Base-by-base conservation (phyloP, 345 rosid species). In the Ceriops tagal region DNA sequence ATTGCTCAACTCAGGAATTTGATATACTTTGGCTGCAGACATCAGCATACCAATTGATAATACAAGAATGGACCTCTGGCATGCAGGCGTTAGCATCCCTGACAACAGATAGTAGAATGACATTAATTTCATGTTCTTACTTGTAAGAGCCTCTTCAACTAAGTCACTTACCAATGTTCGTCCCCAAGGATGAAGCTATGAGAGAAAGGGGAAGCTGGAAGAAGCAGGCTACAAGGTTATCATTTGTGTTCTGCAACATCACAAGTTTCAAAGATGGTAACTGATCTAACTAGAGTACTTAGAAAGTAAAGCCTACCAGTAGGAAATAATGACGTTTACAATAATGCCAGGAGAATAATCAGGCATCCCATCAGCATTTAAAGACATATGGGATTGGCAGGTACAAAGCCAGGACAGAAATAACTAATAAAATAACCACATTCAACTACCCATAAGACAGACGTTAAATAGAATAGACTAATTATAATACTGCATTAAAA, bases 201-300 rank as follows among this genome's bases (percentile, higher is more conserved):
- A 96, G 85, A 27, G 96, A 90, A 67, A 90, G 76, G 24, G 90
- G 79, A 71, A 90, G 97, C 84, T 96, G 99, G 78, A 96, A 96
- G 85, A 83, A 82, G 66, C 90, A 78, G 28, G 81, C 75, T 58
- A 90, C 83, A 64, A 86, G 80, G 78, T 74, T 84, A 52, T 79
- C 89, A 72, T 82, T 85, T 30, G 83, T 77, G 70, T 84, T 86
- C 98, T 95, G 99, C 76, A 77, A 60, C 65, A 77, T 61, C 24
- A 39, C 58, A 49, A 68, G 26, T 37, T 65, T 35, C 3, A 28
- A 34, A 11, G 7, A 22, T 18, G 37, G 24, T 62, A 10, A 37
- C 5, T 52, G 22, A 22, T 18, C 30, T 52, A 26, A 51, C 11
- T 51, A 49, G 51, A 18, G 26, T 1, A 69, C 4, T 51, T 31